These are phyloP conservation scores for Cladorrhinum sp. DNA, from an alignment of 2,329 filamentous ascomycete genomes.

Conservation along the genomic window DNA sequence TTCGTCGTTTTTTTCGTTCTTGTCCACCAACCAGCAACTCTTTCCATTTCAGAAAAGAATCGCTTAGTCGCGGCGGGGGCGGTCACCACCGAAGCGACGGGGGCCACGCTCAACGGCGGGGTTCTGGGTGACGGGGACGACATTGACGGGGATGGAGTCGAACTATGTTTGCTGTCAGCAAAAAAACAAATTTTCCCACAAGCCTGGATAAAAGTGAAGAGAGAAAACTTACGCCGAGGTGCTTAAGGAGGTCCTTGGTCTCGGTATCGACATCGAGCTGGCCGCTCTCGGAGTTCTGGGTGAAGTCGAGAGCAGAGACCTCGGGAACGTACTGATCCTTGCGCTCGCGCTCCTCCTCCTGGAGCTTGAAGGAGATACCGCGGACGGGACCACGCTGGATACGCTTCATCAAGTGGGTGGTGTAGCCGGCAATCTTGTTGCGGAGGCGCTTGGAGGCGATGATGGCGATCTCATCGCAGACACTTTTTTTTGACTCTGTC, in stretches of 20 bases:
- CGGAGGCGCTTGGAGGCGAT: conserved; percentile 98
- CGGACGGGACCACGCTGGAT: conserved; percentile 99
- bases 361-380: conserved; percentile 99
- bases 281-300: conserved; percentile 88
- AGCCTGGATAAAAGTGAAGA: background rate
- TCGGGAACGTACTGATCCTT: conserved; percentile 99
- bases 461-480: conserved; percentile 99
- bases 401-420: conserved; percentile 99
- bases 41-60: conserved; percentile 11
- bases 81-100: conserved; percentile 44
- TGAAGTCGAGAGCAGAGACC: conserved; percentile 97
- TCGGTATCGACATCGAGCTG: conserved; percentile 93
- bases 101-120: conserved; percentile 75
- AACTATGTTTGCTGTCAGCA: conserved; percentile 60
- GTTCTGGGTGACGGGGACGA: conserved; percentile 84
- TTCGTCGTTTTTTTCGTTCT: conserved; percentile 10
- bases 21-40: conserved; percentile 8
- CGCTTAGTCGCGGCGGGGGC: conserved; percentile 45
- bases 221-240: conserved; percentile 79
- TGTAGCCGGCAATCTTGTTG: conserved; percentile 99
- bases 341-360: conserved; percentile 99
- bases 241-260: conserved; percentile 99
- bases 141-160: conserved; percentile 95
- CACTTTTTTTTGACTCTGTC: conserved; percentile 56
- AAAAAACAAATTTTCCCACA: background rate